Evolutionary conservation across 176 grass and related monocot genomes (phyloP).

Genomic region (Musa troglodytarum): DNA sequence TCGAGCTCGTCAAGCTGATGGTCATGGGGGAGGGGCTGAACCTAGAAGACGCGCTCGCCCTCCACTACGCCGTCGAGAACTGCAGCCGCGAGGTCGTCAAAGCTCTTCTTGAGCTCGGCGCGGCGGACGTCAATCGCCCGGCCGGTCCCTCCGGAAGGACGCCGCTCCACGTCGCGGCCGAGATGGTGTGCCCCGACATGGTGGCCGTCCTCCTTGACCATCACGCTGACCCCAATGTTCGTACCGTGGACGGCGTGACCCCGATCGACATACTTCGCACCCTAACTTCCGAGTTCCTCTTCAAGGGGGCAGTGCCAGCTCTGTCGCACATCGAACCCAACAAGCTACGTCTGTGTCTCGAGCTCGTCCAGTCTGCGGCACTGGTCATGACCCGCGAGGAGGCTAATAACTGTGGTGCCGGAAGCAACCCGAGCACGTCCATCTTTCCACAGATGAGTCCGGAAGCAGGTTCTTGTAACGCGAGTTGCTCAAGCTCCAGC

Average conservation of each 20-base stretch:
- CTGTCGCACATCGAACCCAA: constrained; percentile 90
- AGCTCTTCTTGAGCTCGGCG: constrained; percentile 87
- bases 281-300: constrained; percentile 97
- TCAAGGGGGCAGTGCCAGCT: constrained; percentile 86
- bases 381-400: constrained; percentile 95
- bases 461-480: constrained; percentile 31
- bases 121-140: constrained; percentile 83
- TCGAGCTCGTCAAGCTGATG: constrained; percentile 98
- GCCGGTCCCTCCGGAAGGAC: constrained; percentile 78
- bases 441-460: constrained; percentile 47
- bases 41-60: constrained; percentile 85
- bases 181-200: constrained; percentile 99
- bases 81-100: constrained; percentile 98
- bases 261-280: constrained; percentile 85
- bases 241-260: constrained; percentile 84
- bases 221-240: constrained; percentile 95
- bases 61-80: constrained; percentile 95
- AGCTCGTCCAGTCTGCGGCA: constrained; percentile 93
- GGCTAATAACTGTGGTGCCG: constrained; percentile 23
- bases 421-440: not conserved
- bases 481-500: constrained; percentile 36
- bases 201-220: constrained; percentile 95
- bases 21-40: constrained; percentile 99
- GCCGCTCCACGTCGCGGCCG: constrained; percentile 88
- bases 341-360: constrained; percentile 91